Conservation (phyloP, 2,329 filamentous ascomycete species). For the Dactylellina haptotyla region DNA sequence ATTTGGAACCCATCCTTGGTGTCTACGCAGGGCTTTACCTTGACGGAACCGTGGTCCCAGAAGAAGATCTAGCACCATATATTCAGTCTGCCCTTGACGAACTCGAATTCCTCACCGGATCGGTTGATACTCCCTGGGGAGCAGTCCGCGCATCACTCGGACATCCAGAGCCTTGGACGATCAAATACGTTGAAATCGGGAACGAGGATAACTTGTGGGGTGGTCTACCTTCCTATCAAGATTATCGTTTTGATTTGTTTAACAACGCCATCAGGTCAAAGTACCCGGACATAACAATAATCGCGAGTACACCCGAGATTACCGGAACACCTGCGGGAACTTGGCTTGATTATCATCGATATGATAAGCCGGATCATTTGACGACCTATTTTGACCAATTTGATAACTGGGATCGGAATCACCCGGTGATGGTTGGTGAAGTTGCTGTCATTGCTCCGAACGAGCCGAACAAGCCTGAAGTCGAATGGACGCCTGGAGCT, state of each 20-base stretch:
- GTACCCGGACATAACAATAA: constrained; percentile 68
- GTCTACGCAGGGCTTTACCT: constrained; percentile 70
- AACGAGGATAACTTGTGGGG: constrained; percentile 74
- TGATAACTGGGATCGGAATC: constrained; percentile 64
- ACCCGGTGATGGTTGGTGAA: constrained; percentile 64
- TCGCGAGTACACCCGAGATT: constrained; percentile 64
- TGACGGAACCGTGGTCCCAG: constrained; percentile 66
- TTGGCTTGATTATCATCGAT: constrained; percentile 66
- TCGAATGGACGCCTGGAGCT: constrained; percentile 62
- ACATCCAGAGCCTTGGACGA: constrained; percentile 70
- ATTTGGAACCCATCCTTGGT: constrained; percentile 68
- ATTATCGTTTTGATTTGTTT: constrained; percentile 69
- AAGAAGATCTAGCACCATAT: constrained; percentile 67
- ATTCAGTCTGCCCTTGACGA: constrained; percentile 72
- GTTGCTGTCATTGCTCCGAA: constrained; percentile 67
- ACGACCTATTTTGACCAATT: constrained; percentile 67
- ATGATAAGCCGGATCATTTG: constrained; percentile 66
- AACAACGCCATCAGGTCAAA: constrained; percentile 65
- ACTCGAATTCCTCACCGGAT: constrained; percentile 72
- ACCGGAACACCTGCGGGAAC: constrained; percentile 60
- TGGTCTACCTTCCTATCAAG: constrained; percentile 64
- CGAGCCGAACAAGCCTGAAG: constrained; percentile 60
- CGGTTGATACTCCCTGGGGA: constrained; percentile 68
- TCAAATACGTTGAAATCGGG: constrained; percentile 73
- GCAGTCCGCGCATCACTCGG: constrained; percentile 69